Conservation (phyloP, 768 basidiomycete genomes). For the Gymnopilus junonius region DNA sequence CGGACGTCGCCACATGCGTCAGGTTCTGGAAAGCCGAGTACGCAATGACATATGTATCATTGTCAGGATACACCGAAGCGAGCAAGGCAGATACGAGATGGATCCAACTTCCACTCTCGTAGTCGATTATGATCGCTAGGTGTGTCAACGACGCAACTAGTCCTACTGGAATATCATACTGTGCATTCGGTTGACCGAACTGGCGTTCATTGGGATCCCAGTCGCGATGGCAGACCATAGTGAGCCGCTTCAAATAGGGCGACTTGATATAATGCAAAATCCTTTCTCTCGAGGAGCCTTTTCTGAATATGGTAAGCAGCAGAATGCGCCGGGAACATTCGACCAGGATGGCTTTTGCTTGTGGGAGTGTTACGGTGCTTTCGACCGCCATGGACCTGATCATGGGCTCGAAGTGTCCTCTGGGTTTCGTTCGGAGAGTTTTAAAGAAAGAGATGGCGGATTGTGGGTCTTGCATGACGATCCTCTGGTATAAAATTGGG, state of each 20-base stretch:
- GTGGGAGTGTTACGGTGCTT: slow-evolving; percentile 1
- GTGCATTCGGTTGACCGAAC: too few species aligned
- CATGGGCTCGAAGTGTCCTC: too few species aligned
- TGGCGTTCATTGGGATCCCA: too few species aligned
- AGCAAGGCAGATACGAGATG: neutral
- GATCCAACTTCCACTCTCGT: neutral
- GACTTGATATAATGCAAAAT: slow-evolving; percentile 7
- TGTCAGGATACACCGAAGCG: neutral
- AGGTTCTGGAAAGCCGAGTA: too few species aligned
- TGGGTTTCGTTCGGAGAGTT: too few species aligned
- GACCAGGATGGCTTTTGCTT: slow-evolving; percentile 11
- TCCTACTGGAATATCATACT: too few species aligned
- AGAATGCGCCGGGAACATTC: slow-evolving; percentile 10
- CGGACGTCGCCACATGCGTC: too few species aligned
- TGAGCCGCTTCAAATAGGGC: slow-evolving; percentile 9
- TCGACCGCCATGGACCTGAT: slow-evolving; percentile 14
- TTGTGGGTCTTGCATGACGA: slow-evolving; percentile 25
- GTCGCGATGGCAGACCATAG: slow-evolving; percentile 17
- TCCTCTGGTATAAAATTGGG: slow-evolving; percentile 31
- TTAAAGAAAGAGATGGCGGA: too few species aligned
- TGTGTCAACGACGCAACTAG: slow-evolving; percentile 33
- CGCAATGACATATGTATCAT: neutral
- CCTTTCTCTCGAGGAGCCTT: slow-evolving; percentile 1
- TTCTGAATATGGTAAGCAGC: slow-evolving; percentile 9
- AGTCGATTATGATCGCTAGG: slow-evolving; percentile 25